Base-by-base conservation (phyloP, 2,329 filamentous ascomycete genomes). In the Diaporthe sp. region DNA sequence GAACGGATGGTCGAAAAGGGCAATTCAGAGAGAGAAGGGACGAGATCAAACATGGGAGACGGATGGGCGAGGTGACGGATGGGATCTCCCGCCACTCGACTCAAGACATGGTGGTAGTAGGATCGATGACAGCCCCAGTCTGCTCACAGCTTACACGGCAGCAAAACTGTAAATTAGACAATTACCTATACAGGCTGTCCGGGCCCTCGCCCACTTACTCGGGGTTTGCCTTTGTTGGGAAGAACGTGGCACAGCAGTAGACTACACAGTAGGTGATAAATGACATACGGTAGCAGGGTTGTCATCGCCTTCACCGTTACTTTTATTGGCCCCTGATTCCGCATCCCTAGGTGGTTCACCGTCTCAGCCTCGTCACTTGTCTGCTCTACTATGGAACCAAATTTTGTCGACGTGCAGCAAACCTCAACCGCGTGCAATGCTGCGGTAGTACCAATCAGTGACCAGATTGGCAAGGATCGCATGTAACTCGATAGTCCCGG, bases 21-120 rank as follows among this genome's bases (percentile, higher is more conserved):
- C 22, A 68, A 68, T 53, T 30, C 4, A 68, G 32, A 35, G 63
- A 68, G 47, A 68, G 32, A 39, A 39, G 47, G 63, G 63, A 53
- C 47, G 47, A 53, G 22, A 53, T 39, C 63, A 68, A 68, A 68
- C 63, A 68, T 30, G 13, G n/a, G 4, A 53, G 12, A 39, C 9
- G 44, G 47, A 53, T 17, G 47, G 59, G 47, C 44, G 32, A 30
- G n/a, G 59, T n/a, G 15, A 53, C 8, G 32, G 63, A 39, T n/a
- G 37, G 32, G n/a, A 39, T 19, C 35, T 50, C 32, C 44, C 22
- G 63, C 37, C 47, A n/a, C 25, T 27, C 63, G 44, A 51, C 22
- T 66, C 63, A 66, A 66, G 30, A 32, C 63, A 68, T 53, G 44
- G 30, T 68, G 63, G 44, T 66, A 44, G 44, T 66, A 44, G 44